A percentile compares a stretch with the other conserved stretches of the same genome.
Evolutionary conservation across 805 yeast species (phyloP).

Genomic region (Millerago galiae): DNA sequence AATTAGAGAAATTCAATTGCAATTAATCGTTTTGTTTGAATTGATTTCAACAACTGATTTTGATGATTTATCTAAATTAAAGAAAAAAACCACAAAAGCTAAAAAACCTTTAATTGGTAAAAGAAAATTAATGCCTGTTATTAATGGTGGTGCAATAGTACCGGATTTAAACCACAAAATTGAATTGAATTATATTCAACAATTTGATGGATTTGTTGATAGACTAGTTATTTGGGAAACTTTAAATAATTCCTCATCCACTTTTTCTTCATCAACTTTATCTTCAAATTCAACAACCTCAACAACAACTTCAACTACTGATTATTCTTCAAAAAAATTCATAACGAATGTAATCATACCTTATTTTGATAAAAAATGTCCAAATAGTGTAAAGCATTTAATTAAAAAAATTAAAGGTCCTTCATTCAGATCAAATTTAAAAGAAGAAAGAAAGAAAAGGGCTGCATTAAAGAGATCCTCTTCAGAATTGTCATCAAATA

Average conservation of each 20-base stretch:
- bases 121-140: constrained; percentile 25
- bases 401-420: constrained; percentile 44
- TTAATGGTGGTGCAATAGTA: constrained; percentile 37
- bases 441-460: not conserved
- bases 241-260: constrained; percentile 19
- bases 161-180: not conserved
- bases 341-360: constrained; percentile 48
- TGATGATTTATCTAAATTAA: constrained; percentile 32
- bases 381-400: constrained; percentile 38
- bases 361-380: constrained; percentile 42
- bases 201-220: constrained; percentile 41
- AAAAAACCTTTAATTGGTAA: constrained; percentile 28
- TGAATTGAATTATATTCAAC: constrained; percentile 23
- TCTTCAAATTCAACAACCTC: constrained; percentile 22
- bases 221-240: constrained; percentile 50
- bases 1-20: constrained; percentile 51
- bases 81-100: constrained; percentile 6
- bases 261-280: constrained; percentile 1
- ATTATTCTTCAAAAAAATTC: constrained; percentile 39
- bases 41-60: constrained; percentile 29
- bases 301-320: constrained; percentile 27
- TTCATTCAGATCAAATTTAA: constrained; percentile 1
- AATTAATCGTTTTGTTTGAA: constrained; percentile 43
- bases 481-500: constrained; percentile 5
- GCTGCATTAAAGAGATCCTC: constrained; percentile 1